These are phyloP conservation scores for Candida tetrigidarum DNA, from an alignment of 1,139 yeast genomes.

Conservation along the genomic window DNA sequence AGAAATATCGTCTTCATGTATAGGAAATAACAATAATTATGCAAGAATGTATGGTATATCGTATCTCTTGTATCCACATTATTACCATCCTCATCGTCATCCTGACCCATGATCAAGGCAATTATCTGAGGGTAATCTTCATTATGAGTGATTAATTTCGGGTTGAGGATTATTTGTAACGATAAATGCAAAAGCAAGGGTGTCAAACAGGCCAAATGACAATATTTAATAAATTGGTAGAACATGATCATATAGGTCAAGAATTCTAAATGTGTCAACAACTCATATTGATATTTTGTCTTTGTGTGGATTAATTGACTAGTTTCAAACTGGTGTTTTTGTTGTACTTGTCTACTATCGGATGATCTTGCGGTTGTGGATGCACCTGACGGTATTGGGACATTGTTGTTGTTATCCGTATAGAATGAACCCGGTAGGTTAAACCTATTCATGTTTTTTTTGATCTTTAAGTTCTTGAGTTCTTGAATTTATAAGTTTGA, in stretches of 20 bases:
- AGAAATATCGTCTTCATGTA: slow-evolving; percentile 33
- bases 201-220: slow-evolving; percentile 43
- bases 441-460: slow-evolving; percentile 3
- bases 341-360: slow-evolving; percentile 13
- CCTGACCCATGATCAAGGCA: not conserved
- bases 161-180: slow-evolving; percentile 25
- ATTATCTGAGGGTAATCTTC: slow-evolving; percentile 1
- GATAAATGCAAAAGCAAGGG: slow-evolving; percentile 35
- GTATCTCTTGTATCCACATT: slow-evolving; percentile 5
- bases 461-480: not conserved
- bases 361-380: not conserved
- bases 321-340: slow-evolving; percentile 19
- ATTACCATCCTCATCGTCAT: not conserved
- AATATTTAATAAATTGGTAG: slow-evolving; percentile 42
- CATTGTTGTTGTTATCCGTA: not conserved
- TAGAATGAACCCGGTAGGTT: slow-evolving; percentile 26
- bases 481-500: too few species aligned
- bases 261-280: slow-evolving; percentile 34
- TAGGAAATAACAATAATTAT: slow-evolving; percentile 18
- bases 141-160: slow-evolving; percentile 8
- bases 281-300: slow-evolving; percentile 32
- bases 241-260: slow-evolving; percentile 35
- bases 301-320: slow-evolving; percentile 24
- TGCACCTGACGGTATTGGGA: not conserved
- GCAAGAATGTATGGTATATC: slow-evolving; percentile 5